Percentiles rank a stretch among this genome's conserved stretches.
Evolutionary conservation across 768 basidiomycete genomes (phyloP).

Genomic region (Rhizopogon roseolus): DNA sequence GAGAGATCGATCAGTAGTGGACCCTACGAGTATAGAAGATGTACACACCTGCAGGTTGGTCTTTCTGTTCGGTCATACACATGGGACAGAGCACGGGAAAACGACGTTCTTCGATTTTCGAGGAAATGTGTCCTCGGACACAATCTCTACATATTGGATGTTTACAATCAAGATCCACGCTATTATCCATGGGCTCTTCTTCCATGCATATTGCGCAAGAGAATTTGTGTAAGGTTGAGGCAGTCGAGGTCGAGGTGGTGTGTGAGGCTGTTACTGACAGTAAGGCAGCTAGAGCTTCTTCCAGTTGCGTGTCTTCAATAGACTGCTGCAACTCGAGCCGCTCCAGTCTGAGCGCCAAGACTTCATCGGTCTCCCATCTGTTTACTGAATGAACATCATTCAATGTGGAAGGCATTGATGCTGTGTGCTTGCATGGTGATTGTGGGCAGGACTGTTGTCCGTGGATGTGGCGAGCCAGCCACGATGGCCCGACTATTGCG

Average conservation of each 20-base stretch:
- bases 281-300: slow-evolving; percentile 19
- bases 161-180: slow-evolving; percentile 41
- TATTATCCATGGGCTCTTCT: slow-evolving; percentile 33
- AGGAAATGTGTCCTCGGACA: slow-evolving; percentile 34
- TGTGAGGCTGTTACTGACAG: no score
- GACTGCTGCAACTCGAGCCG: slow-evolving; percentile 30
- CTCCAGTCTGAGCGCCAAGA: slow-evolving; percentile 6
- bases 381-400: not conserved
- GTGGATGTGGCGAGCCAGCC: slow-evolving; percentile 4
- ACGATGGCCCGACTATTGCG: slow-evolving; percentile 15
- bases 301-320: slow-evolving; percentile 34
- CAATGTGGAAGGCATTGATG: not conserved
- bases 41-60: slow-evolving; percentile 23
- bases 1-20: not conserved
- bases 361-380: not conserved
- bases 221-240: slow-evolving; percentile 30
- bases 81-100: slow-evolving; percentile 62
- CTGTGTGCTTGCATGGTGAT: slow-evolving; percentile 4
- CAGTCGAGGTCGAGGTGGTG: no score
- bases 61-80: slow-evolving; percentile 33
- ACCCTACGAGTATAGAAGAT: not conserved
- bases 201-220: slow-evolving; percentile 58
- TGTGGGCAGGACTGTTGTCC: slow-evolving; percentile 6
- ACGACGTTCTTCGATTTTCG: slow-evolving; percentile 47
- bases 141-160: slow-evolving; percentile 56